These are phyloP conservation scores for Mycena kentingensis DNA, from an alignment of 768 basidiomycete genomes.

Conservation along the genomic window DNA sequence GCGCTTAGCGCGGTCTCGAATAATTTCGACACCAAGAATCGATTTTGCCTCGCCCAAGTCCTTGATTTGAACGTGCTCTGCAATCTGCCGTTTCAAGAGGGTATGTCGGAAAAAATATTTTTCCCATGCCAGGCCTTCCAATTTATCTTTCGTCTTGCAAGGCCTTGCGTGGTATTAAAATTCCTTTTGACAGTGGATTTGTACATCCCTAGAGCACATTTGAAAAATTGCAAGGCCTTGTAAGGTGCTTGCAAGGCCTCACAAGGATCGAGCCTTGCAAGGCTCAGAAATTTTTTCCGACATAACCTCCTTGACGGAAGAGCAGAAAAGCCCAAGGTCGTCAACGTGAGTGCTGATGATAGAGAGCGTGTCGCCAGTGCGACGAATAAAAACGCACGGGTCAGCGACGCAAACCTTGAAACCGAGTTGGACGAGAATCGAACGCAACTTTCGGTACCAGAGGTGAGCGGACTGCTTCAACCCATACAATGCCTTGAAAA, in stretches of 20 bases:
- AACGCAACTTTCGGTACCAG: conserved; percentile 34
- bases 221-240: too few relatives aligned
- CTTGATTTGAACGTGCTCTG: conserved; percentile 17
- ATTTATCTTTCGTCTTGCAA: too few relatives aligned
- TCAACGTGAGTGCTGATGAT: conserved; percentile 31
- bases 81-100: conserved; percentile 16
- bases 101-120: too few relatives aligned
- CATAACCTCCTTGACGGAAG: conserved; percentile 8
- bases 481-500: conserved; percentile 38
- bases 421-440: conserved; percentile 24
- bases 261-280: too few relatives aligned
- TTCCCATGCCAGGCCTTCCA: too few relatives aligned
- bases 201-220: too few relatives aligned
- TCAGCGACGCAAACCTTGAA: conserved; percentile 18
- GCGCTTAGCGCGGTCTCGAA: conserved; percentile 9
- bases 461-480: conserved; percentile 36
- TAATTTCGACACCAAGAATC: conserved; percentile 26
- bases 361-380: neutral
- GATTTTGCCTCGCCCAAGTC: conserved; percentile 24
- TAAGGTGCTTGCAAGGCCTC: too few relatives aligned
- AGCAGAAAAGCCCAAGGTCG: conserved; percentile 25
- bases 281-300: too few relatives aligned
- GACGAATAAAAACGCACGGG: conserved; percentile 25
- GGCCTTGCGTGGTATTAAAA: too few relatives aligned
- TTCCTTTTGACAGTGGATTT: too few relatives aligned